Conservation (phyloP, 2,329 filamentous ascomycete genomes). For the Alternaria burnsii region DNA sequence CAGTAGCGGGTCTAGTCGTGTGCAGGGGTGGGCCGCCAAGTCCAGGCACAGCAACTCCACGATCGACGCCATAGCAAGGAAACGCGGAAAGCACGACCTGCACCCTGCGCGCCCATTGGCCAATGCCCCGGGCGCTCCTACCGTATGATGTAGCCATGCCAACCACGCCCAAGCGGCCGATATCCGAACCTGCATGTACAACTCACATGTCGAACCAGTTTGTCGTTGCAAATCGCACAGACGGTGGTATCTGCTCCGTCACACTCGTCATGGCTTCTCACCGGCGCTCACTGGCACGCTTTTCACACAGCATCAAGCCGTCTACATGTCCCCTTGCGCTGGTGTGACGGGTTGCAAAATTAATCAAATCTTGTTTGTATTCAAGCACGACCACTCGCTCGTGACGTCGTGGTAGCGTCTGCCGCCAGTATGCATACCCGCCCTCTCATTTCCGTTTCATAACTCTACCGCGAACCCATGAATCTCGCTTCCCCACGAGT, state of each 20-base stretch:
- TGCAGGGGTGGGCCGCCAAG: constrained; percentile 24
- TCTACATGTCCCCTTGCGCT: constrained; percentile 2
- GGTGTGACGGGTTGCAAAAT: constrained; percentile 16
- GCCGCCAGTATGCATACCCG: constrained; percentile 10
- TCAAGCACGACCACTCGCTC: constrained; percentile 17
- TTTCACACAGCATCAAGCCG: constrained; percentile 9
- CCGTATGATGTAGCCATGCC: constrained; percentile 31
- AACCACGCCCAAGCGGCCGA: constrained; percentile 15
- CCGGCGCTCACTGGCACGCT: background rate
- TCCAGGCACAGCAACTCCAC: constrained; percentile 18
- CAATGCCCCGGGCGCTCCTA: constrained; percentile 15
- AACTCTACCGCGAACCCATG: constrained; percentile 1
- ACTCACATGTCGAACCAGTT: constrained; percentile 18
- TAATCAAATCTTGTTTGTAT: constrained; percentile 33
- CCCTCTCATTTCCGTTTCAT: constrained; percentile 23
- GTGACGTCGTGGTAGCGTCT: constrained; percentile 24
- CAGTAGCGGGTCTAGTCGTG: constrained; percentile 6
- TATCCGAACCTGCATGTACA: constrained; percentile 28
- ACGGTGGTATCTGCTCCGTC: background rate
- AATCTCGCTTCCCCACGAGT: constrained; percentile 22
- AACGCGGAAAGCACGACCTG: constrained; percentile 12
- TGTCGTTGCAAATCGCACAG: background rate
- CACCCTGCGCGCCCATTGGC: constrained; percentile 20
- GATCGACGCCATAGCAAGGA: constrained; percentile 27
- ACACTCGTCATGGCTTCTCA: background rate